Evolutionary conservation across 257 asterid genomes (phyloP).

Genomic region (Primulina tabacum): DNA sequence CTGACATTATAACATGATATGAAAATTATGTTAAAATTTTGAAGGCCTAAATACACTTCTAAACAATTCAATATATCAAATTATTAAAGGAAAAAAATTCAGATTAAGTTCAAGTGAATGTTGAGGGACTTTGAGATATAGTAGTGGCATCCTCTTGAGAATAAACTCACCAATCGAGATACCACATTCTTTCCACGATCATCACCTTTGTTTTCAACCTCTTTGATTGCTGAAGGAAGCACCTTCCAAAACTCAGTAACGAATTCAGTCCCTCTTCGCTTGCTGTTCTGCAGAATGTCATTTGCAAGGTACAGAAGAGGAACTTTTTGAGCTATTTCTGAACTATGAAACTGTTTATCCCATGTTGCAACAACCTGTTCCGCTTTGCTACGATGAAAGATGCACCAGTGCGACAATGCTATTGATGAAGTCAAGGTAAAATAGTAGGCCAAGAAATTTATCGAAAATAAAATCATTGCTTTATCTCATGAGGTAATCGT

Average conservation of each 20-base stretch:
- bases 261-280: constrained; percentile 88
- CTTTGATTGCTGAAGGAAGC: constrained; percentile 87
- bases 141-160: constrained; percentile 4
- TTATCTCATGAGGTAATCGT: background rate
- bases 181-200: constrained; percentile 65
- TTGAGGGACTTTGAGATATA: background rate
- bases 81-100: background rate
- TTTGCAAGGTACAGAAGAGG: constrained; percentile 91
- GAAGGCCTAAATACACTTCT: background rate
- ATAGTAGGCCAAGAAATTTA: constrained; percentile 1
- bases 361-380: constrained; percentile 81
- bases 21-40: background rate
- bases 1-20: constrained; percentile 4
- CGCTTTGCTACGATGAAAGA: constrained; percentile 88
- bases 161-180: constrained; percentile 75
- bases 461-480: background rate
- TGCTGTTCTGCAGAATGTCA: constrained; percentile 91
- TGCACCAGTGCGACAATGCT: constrained; percentile 98
- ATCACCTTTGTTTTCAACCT: constrained; percentile 58
- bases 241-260: constrained; percentile 90
- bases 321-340: constrained; percentile 66
- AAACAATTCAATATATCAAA: constrained; percentile 13
- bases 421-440: constrained; percentile 42
- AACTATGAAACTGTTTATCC: constrained; percentile 74
- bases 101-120: background rate